Conservation (phyloP, 2,329 filamentous ascomycete species). For the Curvularia spicifera region DNA sequence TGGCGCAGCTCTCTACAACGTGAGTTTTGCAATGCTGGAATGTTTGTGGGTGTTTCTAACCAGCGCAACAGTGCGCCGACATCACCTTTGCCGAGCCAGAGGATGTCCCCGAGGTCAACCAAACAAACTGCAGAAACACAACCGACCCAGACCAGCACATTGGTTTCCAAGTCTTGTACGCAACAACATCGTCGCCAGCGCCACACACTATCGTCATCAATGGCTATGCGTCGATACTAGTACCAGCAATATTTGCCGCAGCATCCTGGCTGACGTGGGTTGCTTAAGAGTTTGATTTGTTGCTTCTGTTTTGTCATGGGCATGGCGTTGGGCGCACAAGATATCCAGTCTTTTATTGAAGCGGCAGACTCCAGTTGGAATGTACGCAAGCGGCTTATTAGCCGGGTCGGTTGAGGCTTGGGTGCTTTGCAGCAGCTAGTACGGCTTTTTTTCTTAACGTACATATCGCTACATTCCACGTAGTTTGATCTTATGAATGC, state of each 20-base stretch:
- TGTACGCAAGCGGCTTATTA: background rate
- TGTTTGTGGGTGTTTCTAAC: conserved; percentile 8
- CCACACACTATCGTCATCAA: conserved; percentile 34
- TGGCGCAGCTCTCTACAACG: conserved; percentile 81
- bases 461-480: background rate
- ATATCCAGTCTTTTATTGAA: conserved; percentile 28
- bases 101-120: conserved; percentile 77
- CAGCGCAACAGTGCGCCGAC: conserved; percentile 77
- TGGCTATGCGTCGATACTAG: conserved; percentile 34
- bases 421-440: background rate
- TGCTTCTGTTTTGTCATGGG: conserved; percentile 11
- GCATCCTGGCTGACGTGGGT: conserved; percentile 41
- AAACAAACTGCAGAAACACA: conserved; percentile 88
- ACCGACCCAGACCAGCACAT: conserved; percentile 58
- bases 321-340: conserved; percentile 26
- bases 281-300: conserved; percentile 8
- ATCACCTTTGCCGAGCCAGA: conserved; percentile 85
- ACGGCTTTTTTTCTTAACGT: background rate
- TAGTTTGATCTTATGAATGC: background rate
- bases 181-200: conserved; percentile 51
- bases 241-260: conserved; percentile 36
- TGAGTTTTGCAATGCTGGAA: conserved; percentile 54
- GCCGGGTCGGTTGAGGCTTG: background rate
- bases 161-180: conserved; percentile 78
- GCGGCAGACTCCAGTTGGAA: conserved; percentile 9